Evolutionary conservation across 345 rosid genomes (phyloP).

Genomic region (Brassica cretica): DNA sequence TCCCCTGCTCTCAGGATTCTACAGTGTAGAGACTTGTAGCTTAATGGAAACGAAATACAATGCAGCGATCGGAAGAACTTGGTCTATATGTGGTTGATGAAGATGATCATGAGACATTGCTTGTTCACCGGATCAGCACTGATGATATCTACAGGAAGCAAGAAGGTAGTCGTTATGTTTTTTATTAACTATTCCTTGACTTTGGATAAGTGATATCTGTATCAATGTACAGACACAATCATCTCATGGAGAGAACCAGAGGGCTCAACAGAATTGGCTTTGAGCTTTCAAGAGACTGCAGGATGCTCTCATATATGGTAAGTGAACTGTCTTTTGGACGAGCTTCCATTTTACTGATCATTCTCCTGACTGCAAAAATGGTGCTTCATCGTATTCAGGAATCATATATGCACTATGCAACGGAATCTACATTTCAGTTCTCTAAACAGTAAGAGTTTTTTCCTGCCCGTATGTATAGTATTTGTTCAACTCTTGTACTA

Average conservation of each 20-base stretch:
- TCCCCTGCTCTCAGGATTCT: neutral
- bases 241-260: slow-evolving; percentile 98
- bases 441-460: slow-evolving; percentile 67
- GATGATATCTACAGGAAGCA: slow-evolving; percentile 83
- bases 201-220: slow-evolving; percentile 6
- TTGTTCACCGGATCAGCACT: slow-evolving; percentile 73
- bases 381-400: slow-evolving; percentile 41
- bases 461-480: neutral
- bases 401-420: slow-evolving; percentile 68
- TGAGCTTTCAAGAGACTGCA: slow-evolving; percentile 83
- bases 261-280: slow-evolving; percentile 66
- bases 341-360: slow-evolving; percentile 6
- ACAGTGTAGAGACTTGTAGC: slow-evolving; percentile 26
- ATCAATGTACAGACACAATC: slow-evolving; percentile 60
- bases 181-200: neutral
- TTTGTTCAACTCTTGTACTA: slow-evolving; percentile 3
- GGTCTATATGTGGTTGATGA: slow-evolving; percentile 82
- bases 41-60: slow-evolving; percentile 31
- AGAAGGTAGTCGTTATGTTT: slow-evolving; percentile 60
- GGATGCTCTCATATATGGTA: slow-evolving; percentile 81
- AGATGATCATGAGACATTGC: slow-evolving; percentile 79
- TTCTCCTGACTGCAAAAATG: slow-evolving; percentile 25
- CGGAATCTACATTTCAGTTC: slow-evolving; percentile 66
- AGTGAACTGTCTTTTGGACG: slow-evolving; percentile 14
- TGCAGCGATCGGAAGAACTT: slow-evolving; percentile 76